Evolutionary conservation across 2,329 filamentous ascomycete genomes (phyloP).

Genomic region (Apiospora rasikravindrae): DNA sequence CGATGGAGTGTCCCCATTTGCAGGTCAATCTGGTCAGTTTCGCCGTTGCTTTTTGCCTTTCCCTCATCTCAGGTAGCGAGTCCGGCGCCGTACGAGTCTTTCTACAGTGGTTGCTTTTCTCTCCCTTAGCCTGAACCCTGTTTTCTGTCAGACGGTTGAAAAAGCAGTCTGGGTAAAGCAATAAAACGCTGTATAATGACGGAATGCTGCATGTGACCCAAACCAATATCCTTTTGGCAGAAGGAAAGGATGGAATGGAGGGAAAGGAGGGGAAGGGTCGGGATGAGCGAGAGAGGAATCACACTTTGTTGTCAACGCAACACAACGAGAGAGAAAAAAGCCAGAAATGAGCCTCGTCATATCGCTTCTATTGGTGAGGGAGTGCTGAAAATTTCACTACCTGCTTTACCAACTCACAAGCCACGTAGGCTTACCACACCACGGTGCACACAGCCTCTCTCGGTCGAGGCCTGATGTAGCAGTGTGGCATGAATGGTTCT

Average conservation of each 20-base stretch:
- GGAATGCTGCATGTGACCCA: neutral
- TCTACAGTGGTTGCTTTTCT: neutral
- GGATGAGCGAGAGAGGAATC: neutral
- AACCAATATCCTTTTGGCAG: neutral
- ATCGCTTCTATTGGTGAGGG: neutral
- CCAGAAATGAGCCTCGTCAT: too few relatives aligned
- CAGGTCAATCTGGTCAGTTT: neutral
- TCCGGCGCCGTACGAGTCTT: neutral
- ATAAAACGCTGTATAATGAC: neutral
- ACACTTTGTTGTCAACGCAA: neutral
- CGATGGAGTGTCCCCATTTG: neutral
- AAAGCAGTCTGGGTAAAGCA: neutral
- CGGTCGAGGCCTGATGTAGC: slow-evolving; percentile 13
- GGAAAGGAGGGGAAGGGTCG: too few relatives aligned
- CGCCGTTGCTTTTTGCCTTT: neutral
- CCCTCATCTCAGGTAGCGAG: neutral
- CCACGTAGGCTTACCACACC: slow-evolving; percentile 15
- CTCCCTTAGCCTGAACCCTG: neutral
- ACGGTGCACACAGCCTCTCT: slow-evolving; percentile 10
- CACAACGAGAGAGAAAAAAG: neutral
- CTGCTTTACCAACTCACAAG: neutral
- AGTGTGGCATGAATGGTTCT: slow-evolving; percentile 4
- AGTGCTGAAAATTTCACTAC: neutral
- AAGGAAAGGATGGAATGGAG: neutral
- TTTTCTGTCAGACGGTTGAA: slow-evolving; percentile 14